Evolutionary conservation across 139 green algal genomes (phyloP), one percentile per base, ranked within the genome.

Genomic region (Monoraphidium neglectum): DNA sequence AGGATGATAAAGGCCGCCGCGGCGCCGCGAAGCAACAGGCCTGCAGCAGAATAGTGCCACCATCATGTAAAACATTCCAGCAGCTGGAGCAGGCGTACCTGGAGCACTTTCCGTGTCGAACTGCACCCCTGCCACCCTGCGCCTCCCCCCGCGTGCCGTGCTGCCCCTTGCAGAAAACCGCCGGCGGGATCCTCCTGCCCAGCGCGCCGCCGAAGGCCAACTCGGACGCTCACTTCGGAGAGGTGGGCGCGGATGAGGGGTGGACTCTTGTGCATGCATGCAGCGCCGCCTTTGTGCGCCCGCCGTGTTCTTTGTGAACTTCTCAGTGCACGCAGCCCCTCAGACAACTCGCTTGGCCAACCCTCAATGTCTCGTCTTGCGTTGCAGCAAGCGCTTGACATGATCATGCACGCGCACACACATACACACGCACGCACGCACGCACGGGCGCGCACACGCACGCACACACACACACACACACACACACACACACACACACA

Each of bases 181-280:
- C 82, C 35, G 86, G 72, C 37, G 83, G 86, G 51, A 91, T 91
- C 69, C 30, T 91, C 65, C 57, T 91, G 36, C 86, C 86, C 10
- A 88, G 87, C 81, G 81, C 49, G 4, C 82, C 83, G 28, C 86
- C 86, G 8, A 91, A 88, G 81, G 37, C 81, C 23, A 85, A 85
- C 72, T 87, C 81, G 40, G 86, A 91, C 61, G 86, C 86, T 3
- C 86, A 91, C 76, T 86, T 85, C 66, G 86, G 86, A 49, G 79
- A 84, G 83, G 86, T 91, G 38, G 28, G 77, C n/a, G 35, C 12
- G 26, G 32, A 35, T 36, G 64, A 35, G 23, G 33, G 3, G 5
- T n/a, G 8, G 38, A 4, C 30, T 8, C 33, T 24, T 47, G 16
- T 8, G n/a, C 10, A 37, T 15, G 16, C 6, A 13, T 8, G 57